Evolutionary conservation across 805 yeast genomes (phyloP), one percentile per base, ranked within the genome.

Genomic region (Ogataea nonfermentans): DNA sequence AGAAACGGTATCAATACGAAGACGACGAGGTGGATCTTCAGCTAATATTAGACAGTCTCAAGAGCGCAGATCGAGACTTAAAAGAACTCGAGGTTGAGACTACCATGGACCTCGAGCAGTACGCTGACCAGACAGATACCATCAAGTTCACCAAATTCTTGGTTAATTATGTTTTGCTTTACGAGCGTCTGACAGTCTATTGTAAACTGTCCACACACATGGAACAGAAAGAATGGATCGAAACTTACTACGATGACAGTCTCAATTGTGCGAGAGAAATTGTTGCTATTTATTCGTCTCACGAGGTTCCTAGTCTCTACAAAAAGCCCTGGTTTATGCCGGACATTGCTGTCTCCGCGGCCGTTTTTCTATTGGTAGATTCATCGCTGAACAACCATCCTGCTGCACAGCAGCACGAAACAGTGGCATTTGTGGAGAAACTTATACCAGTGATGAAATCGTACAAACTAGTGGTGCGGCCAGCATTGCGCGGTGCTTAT

Each of bases 401-500:
- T 39, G 12, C 19, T 4, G 27, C 9, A n/a, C 17, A 24, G 11
- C 30, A 12, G 11, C 11, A 9, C 2, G 22, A 16, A 7, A 19
- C 19, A n/a, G 12, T 35, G n/a, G 17, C n/a, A 11, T 9, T 11
- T 17, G 20, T 28, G 7, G 25, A 32, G 10, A 32, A 33, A 20
- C 24, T 49, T 8, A 13, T 51, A 2, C 42, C 43, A 6, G 26
- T 43, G 6, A 35, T 55, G 20, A 43, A 37, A 3, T 33, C 50
- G 4, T 55, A 47, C 17, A 43, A 35, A 32, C 41, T 35, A 10
- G 34, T 44, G 3, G 41, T 51, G 20, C 43, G 55, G 30, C 52
- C 57, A 7, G 59, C 60, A 3, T 25, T 48, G 9, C 42, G 60
- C 13, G 60, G 60, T 6, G 28, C 49, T 1, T 52, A 46, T 20